Conservation (phyloP, 148 eudicot species). For the Camellia lanceoleosa region DNA sequence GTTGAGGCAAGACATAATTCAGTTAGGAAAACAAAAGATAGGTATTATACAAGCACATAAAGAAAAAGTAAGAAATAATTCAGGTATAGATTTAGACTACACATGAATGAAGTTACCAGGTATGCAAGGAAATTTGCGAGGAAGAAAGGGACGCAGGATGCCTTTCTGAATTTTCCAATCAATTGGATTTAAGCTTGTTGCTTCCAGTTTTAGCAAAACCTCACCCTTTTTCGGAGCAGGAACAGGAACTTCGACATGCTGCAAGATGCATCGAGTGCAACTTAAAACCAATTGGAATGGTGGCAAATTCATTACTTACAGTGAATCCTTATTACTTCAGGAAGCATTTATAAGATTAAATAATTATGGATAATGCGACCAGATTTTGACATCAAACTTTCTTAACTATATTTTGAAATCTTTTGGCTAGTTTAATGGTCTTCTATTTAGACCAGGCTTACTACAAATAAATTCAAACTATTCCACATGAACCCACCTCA, state of each 20-base stretch:
- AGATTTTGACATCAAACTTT: background rate
- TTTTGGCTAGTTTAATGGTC: background rate
- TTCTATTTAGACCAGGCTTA: no score
- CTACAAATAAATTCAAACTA: no score
- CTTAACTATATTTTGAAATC: background rate
- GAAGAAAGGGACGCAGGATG: conserved; percentile 46
- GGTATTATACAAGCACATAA: background rate
- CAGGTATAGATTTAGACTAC: background rate
- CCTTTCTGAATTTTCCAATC: conserved; percentile 79
- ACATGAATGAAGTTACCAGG: conserved; percentile 46
- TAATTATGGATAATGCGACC: background rate
- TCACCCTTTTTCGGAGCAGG: conserved; percentile 65
- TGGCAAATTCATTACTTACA: background rate
- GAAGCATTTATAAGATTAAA: background rate
- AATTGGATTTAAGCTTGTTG: conserved; percentile 64
- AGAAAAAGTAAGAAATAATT: background rate
- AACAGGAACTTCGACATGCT: conserved; percentile 76
- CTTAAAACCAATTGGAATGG: background rate
- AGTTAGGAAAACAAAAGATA: background rate
- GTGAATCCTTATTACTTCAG: background rate
- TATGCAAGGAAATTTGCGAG: conserved; percentile 61
- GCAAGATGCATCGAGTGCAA: conserved; percentile 20
- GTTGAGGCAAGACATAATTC: background rate
- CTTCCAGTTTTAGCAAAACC: conserved; percentile 71
- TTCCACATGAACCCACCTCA: no score